phyloP scores from a whole-genome alignment of 1,284 basidiomycete genomes.

The Exobasidium cylindrosporum region DNA sequence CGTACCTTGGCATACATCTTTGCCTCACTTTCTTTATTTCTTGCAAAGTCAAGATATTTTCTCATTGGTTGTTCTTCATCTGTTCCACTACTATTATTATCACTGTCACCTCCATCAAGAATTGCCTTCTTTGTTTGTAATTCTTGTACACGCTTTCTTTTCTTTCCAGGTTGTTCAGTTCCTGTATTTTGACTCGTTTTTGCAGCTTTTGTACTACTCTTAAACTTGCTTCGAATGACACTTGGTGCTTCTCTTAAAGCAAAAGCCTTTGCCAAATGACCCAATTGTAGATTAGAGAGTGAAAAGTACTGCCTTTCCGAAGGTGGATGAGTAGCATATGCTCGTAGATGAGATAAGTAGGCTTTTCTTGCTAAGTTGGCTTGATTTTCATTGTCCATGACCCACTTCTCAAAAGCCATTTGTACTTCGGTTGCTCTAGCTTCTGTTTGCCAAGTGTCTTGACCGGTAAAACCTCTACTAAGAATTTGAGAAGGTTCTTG shows the following conservation, averaged over 20 bases:
- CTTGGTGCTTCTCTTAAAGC: slow-evolving; percentile 85
- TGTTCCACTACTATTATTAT: slow-evolving; percentile 15
- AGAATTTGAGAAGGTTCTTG: slow-evolving; percentile 4
- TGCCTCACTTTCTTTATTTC: slow-evolving; percentile 66
- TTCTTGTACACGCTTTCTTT: slow-evolving; percentile 56
- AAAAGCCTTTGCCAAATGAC: slow-evolving; percentile 94
- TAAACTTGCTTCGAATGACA: slow-evolving; percentile 14
- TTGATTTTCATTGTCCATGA: slow-evolving; percentile 71
- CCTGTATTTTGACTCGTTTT: slow-evolving; percentile 83
- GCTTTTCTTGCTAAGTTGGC: slow-evolving; percentile 74
- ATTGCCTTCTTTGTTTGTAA: background rate
- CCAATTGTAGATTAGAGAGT: slow-evolving; percentile 85
- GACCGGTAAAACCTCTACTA: slow-evolving; percentile 1
- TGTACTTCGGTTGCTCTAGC: slow-evolving; percentile 92
- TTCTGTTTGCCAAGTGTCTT: slow-evolving; percentile 63
- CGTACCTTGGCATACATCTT: slow-evolving; percentile 86
- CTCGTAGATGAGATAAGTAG: slow-evolving; percentile 86
- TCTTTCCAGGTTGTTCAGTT: slow-evolving; percentile 77
- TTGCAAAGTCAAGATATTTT: slow-evolving; percentile 18
- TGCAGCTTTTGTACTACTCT: slow-evolving; percentile 65
- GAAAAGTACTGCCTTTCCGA: slow-evolving; percentile 96
- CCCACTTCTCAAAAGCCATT: slow-evolving; percentile 91
- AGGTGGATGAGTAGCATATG: slow-evolving; percentile 94
- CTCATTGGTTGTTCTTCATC: slow-evolving; percentile 17
- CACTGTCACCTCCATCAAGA: slow-evolving; percentile 1